Base-by-base conservation (phyloP, 192 early-diverging fungal genomes). In the Mortierella claussenii region DNA sequence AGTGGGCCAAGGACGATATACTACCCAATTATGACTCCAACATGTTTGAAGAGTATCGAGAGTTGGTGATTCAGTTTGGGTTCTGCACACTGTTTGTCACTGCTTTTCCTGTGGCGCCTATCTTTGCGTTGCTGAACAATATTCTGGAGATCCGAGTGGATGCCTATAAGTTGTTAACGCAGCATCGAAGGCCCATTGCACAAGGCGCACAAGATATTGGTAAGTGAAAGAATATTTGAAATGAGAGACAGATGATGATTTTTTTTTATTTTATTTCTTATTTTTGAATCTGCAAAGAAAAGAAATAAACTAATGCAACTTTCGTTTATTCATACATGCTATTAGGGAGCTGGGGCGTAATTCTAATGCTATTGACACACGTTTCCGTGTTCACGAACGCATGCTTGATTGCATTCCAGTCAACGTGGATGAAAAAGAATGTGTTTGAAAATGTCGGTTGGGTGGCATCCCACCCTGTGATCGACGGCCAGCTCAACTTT, bases 81-180 rank as follows among this genome's bases (percentile, higher is more conserved):
- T 92, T 87, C 75, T 82, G 93, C 46, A 71, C 83, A 7, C 63
- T 93, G 40, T 92, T 93, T 73, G 86, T 87, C 4, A 60, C 71
- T 27, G 82, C 88, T 1, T 91, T 90, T 59, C 92, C 92, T 12
- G 69, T 93, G 21, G 91, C 89, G 3, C 87, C 92, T 4, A 53
- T 89, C 24, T 84, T 93, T 69, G 88, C 90, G 17, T 68, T 85
- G 53, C 10, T 89, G 11, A 86, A 87, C 74, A 90, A 88, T 48
- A 11, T 79, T 18, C 40, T 88, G 17, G 90, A 90, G 60, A 81
- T 91, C 24, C 81, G 88, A n/a, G 79, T 85, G 17, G 90, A 85
- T 78, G 82, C 82, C 17, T 73, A 55, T 23, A 81, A 80, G 65
- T 36, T 85, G 55, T 33, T 57, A 34, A 68, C 69, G 10, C 52